Evolutionary conservation across 306 rosid species (phyloP).

Genomic region (Malus sylvestris): DNA sequence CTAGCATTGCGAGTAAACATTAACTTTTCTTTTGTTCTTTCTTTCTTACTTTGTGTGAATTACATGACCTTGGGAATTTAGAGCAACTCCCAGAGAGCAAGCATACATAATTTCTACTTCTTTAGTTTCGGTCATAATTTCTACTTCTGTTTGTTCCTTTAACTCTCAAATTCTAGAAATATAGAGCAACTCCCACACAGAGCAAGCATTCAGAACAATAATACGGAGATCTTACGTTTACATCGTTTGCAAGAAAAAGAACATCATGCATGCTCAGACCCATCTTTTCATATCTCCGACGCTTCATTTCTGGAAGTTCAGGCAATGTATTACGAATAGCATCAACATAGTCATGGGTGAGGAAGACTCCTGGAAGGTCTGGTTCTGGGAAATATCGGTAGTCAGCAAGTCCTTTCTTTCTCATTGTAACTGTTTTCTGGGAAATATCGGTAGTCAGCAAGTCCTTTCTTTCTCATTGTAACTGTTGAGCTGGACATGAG

Average conservation of each 20-base stretch:
- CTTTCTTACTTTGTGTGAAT: not conserved
- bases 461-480: constrained; percentile 98
- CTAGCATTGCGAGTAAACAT: not conserved
- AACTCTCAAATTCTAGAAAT: not conserved
- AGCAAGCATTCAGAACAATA: not conserved
- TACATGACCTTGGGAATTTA: not conserved
- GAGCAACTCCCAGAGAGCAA: not conserved
- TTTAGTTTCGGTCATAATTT: not conserved
- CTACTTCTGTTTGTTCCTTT: not conserved
- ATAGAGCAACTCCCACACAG: not conserved
- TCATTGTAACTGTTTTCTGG: constrained; percentile 93
- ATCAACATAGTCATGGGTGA: constrained; percentile 66
- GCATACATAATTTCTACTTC: not conserved
- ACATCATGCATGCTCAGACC: constrained; percentile 93
- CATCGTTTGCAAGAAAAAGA: constrained; percentile 79
- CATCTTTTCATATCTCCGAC: constrained; percentile 75
- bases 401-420: constrained; percentile 97
- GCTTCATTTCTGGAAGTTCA: constrained; percentile 89
- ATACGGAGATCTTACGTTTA: constrained; percentile 52
- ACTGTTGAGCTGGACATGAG: constrained; percentile 87
- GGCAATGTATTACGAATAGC: constrained; percentile 55
- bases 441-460: constrained; percentile 92
- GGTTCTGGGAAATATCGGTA: constrained; percentile 97
- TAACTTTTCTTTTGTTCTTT: not conserved
- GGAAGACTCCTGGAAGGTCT: constrained; percentile 78